Percentiles rank a stretch among this genome's conserved stretches.
Conservation (phyloP, 768 basidiomycete genomes). For the Pholiota molesta region DNA sequence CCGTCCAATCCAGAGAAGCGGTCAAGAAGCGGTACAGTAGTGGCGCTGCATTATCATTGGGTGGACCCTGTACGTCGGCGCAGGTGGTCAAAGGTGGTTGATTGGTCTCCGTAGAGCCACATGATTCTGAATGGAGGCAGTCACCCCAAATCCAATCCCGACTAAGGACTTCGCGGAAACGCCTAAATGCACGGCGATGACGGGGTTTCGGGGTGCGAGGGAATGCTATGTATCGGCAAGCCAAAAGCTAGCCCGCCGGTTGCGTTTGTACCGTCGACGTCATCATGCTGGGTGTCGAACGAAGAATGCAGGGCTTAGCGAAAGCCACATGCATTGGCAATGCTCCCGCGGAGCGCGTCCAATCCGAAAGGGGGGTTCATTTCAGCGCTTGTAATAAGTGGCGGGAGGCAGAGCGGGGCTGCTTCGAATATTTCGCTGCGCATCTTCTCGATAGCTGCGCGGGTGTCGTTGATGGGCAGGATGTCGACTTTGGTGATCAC, state of each 20-base stretch:
- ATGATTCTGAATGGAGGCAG: not conserved
- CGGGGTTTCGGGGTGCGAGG: not conserved
- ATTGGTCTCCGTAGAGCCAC: not conserved
- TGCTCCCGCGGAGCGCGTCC: conserved; percentile 57
- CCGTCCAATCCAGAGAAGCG: too few species aligned
- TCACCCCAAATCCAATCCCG: not conserved
- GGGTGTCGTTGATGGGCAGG: conserved; percentile 38
- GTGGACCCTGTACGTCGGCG: not conserved
- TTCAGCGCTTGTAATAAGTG: conserved; percentile 58
- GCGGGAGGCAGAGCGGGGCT: conserved; percentile 65
- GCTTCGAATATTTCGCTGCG: conserved; percentile 53
- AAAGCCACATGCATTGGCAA: conserved; percentile 58
- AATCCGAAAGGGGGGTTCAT: conserved; percentile 59
- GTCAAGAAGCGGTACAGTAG: too few species aligned
- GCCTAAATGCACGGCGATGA: too few species aligned
- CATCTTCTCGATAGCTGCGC: conserved; percentile 42
- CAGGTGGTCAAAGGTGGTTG: not conserved
- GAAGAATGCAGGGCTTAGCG: conserved; percentile 1
- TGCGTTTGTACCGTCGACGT: not conserved
- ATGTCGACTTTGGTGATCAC: conserved; percentile 74
- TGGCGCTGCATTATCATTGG: not conserved
- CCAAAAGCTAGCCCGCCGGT: too few species aligned
- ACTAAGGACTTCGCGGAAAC: not conserved
- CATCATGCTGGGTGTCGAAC: not conserved
- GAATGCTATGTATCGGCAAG: not conserved